phyloP scores from a whole-genome alignment of 2,329 filamentous ascomycete genomes.

The Paecilomyces fulvus region DNA sequence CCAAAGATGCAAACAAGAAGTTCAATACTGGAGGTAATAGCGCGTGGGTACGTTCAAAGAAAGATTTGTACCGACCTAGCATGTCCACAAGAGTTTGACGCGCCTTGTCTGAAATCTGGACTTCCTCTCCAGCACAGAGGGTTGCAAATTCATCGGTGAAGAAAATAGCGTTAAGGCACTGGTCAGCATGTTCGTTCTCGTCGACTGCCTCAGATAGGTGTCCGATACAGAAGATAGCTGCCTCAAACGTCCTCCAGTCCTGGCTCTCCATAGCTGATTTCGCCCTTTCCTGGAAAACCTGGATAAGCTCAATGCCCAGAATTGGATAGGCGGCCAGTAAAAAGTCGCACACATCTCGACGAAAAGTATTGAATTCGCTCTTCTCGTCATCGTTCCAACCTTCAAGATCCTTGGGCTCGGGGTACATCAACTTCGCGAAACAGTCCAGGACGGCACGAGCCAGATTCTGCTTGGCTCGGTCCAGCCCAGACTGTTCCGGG shows the following conservation, averaged over 20 bases:
- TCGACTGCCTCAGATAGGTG: slow-evolving; percentile 38
- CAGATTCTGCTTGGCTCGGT: slow-evolving; percentile 28
- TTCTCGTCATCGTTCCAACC: slow-evolving; percentile 37
- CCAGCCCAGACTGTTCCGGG: slow-evolving; percentile 15
- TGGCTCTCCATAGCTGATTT: slow-evolving; percentile 21
- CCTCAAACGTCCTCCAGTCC: slow-evolving; percentile 38
- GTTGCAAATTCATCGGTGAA: slow-evolving; percentile 26
- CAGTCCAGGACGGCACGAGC: slow-evolving; percentile 33
- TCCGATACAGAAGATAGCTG: slow-evolving; percentile 35
- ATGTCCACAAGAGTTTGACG: slow-evolving; percentile 36
- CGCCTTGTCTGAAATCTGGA: slow-evolving; percentile 26
- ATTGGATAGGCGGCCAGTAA: slow-evolving; percentile 36
- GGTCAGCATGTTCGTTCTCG: slow-evolving; percentile 34
- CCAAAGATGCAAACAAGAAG: slow-evolving; percentile 37
- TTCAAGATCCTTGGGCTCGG: slow-evolving; percentile 21
- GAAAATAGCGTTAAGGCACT: slow-evolving; percentile 34
- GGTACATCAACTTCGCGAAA: slow-evolving; percentile 35
- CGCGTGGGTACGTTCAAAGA: slow-evolving; percentile 35
- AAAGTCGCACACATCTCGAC: slow-evolving; percentile 39
- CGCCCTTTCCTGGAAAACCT: slow-evolving; percentile 32
- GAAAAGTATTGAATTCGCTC: slow-evolving; percentile 34
- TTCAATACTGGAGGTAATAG: slow-evolving; percentile 34
- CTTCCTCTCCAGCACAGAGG: slow-evolving; percentile 22
- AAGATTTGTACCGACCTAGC: slow-evolving; percentile 35
- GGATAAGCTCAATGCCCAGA: slow-evolving; percentile 33